Evolutionary conservation across 2,329 filamentous ascomycete species (phyloP), one percentile per base, ranked within the genome.

Genomic region (Aspergillus pseudonomiae): DNA sequence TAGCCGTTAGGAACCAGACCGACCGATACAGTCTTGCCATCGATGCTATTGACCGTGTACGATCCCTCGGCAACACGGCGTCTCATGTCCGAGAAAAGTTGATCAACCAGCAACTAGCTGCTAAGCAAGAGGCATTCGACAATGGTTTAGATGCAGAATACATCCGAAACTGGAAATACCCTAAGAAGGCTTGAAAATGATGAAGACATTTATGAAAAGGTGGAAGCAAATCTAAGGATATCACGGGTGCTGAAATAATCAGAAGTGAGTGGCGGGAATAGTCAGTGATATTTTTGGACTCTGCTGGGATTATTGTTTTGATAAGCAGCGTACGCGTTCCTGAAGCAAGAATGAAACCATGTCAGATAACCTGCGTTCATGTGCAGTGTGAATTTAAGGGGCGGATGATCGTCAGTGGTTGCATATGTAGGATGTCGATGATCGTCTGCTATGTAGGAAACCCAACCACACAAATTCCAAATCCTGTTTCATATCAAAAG

Each of bases 21-120:
- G 91, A 94, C 78, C 85, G 91, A 32, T 94, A 90, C 80, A 91
- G 88, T 69, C 79, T 94, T 43, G 91, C 91, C 11, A 92, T 94
- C 65, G 87, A 90, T 71, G 91, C 91, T 16, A 90, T 94, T 63
- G 90, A 93, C 70, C 84, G 86, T 66, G 85, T 92, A 71, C 81
- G 83, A 9, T 77, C 79, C 1, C 78, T 93, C 36, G 84, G 85
- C 19, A 92, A 92, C 79, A 85, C 82, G 60, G 90, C 87, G 1
- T 79, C 87, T 0, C 78, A 83, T 0, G 86, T 88, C 0, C 80
- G 91, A 28, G 89, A 93, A 79, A 81, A 81, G 61, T 81, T 94
- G 68, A 77, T 88, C 65, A 86, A 89, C 69, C 79, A 84, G 67
- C 89, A 91, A 81, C 87, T 92, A 69, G 79, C 80, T 57, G 88